phyloP scores from a whole-genome alignment of 352 stramenopile species.

The Globisporangium polare region DNA sequence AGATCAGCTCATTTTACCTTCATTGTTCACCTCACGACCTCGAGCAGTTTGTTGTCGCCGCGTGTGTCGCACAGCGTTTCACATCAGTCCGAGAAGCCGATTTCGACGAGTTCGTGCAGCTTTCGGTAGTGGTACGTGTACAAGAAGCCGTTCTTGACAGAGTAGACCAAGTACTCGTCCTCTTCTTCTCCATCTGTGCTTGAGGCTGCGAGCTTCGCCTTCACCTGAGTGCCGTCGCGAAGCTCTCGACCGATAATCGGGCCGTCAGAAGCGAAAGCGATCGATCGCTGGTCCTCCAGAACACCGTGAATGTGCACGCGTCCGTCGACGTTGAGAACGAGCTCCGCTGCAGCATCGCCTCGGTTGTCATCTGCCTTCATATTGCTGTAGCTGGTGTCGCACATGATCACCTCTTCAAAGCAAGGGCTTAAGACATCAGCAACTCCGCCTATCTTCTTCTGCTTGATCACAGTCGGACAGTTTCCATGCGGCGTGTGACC shows the following conservation, averaged over 20 bases:
- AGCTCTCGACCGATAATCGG: slow-evolving; percentile 44
- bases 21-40: neutral
- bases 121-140: slow-evolving; percentile 46
- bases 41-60: neutral
- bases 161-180: slow-evolving; percentile 56
- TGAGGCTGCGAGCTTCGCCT: slow-evolving; percentile 36
- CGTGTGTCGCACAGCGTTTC: neutral
- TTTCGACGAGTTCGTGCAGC: slow-evolving; percentile 6
- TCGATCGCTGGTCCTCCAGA: slow-evolving; percentile 40
- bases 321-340: slow-evolving; percentile 63
- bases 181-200: slow-evolving; percentile 20
- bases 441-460: slow-evolving; percentile 22
- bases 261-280: slow-evolving; percentile 41
- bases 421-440: slow-evolving; percentile 10
- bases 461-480: slow-evolving; percentile 84
- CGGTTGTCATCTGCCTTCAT: slow-evolving; percentile 65
- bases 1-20: neutral
- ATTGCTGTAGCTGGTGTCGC: slow-evolving; percentile 92
- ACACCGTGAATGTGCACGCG: slow-evolving; percentile 49
- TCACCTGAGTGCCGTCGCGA: slow-evolving; percentile 55
- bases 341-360: slow-evolving; percentile 65
- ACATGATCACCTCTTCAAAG: slow-evolving; percentile 87
- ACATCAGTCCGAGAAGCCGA: slow-evolving; percentile 10
- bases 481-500: slow-evolving; percentile 92
- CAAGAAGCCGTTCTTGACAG: slow-evolving; percentile 51